Base-by-base conservation (phyloP, 2,329 filamentous ascomycete species). In the Allantophomopsis cytisporea region DNA sequence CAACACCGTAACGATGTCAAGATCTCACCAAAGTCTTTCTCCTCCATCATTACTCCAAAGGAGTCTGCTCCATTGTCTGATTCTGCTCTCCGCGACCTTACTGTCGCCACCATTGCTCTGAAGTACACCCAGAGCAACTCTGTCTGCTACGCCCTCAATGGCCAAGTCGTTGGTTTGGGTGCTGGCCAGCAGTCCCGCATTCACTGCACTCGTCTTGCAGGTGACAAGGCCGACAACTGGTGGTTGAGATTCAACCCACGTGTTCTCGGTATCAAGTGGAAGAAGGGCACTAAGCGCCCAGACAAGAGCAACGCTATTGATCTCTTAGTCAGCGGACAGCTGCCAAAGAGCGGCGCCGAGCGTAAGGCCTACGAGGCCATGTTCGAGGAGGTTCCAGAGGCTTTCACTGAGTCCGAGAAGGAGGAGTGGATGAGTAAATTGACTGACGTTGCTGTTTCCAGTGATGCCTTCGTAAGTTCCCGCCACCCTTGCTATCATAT, bases 71-170 rank as follows among this genome's bases (percentile, higher is more conserved):
- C 73, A 14, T 73, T 98, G 15, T 75, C 88, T 31, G 85, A 91
- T 54, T 72, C 75, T 41, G 91, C 91, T 39, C 71, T 89, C 45
- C 80, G 89, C 45, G 91, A 98, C 56, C 69, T 98, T 47, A 88
- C 89, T 20, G 82, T 98, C 36, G 91, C 91, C 40, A 98, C 91
- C 41, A 95, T 98, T 56, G 87, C 91, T 28, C 73, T 96, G 53
- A 98, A 98, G 68, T 98, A 94, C 69, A 98, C 91, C 1, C 88
- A 98, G 66, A 94, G 87, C 58, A 98, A 98, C 75, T 95, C 88
- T 18, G 91, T 98, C 47, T 96, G 89, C 74, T 98, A 96, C 59
- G 88, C 91, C 40, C 71, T 86, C 47, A 88, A 94, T 54, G 91
- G 91, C 36, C 91, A 96, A 64, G 74, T 96, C 53, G 73, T 98